Conservation (phyloP, 306 rosid species). For the Gastrolobium bilobum region DNA sequence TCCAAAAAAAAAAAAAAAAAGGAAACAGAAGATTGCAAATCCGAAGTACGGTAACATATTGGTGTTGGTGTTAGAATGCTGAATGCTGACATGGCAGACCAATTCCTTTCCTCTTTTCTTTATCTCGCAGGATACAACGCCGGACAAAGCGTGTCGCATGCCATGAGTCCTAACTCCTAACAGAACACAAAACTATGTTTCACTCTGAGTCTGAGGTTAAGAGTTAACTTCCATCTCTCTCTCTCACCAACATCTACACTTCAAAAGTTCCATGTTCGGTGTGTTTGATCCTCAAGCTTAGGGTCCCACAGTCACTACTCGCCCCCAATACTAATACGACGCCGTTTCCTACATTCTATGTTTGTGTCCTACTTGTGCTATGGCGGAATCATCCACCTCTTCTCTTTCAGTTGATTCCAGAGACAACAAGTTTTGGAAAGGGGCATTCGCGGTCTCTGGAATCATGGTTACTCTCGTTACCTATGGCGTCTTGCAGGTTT, state of each 20-base stretch:
- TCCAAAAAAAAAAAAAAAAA: too few relatives aligned
- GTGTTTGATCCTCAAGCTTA: too few relatives aligned
- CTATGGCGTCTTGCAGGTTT: conserved; percentile 94
- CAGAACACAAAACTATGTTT: conserved; percentile 23
- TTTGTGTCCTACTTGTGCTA: conserved; percentile 42
- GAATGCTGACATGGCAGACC: conserved; percentile 36
- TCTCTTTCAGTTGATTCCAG: conserved; percentile 39
- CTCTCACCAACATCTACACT: too few relatives aligned
- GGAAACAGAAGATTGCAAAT: neutral
- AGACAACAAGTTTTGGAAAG: conserved; percentile 70
- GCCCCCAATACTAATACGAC: conserved; percentile 7
- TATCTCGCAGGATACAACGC: conserved; percentile 42
- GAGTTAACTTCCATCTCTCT: neutral
- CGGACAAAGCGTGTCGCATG: conserved; percentile 47
- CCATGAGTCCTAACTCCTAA: conserved; percentile 29
- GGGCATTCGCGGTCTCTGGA: conserved; percentile 77
- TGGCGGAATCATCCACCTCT: conserved; percentile 67
- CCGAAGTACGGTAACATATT: neutral
- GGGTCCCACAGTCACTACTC: conserved; percentile 15
- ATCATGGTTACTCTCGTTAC: conserved; percentile 96
- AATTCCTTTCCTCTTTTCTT: neutral
- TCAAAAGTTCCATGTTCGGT: too few relatives aligned
- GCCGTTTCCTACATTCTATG: conserved; percentile 40
- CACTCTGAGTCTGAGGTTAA: conserved; percentile 1
- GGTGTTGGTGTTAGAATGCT: neutral